Percentiles rank a stretch among this genome's conserved stretches.
Evolutionary conservation across 495 filamentous ascomycete species (phyloP).

Genomic region (Lasiosphaeria hispida): DNA sequence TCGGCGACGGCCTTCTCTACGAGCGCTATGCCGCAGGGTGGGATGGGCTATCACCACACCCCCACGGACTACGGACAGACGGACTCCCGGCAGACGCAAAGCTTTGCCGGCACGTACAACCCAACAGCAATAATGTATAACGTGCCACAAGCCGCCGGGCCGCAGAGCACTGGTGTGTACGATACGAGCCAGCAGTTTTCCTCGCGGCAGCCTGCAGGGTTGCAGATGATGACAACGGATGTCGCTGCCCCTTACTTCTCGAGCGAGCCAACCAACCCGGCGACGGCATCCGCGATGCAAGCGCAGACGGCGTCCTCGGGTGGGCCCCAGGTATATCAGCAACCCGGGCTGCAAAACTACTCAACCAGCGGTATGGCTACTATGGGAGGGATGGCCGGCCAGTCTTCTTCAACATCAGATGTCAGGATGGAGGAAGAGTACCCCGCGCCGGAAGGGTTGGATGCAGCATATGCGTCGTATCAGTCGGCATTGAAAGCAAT

Average conservation of each 20-base stretch:
- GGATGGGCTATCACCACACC: slow-evolving; percentile 51
- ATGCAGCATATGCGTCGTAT: slow-evolving; percentile 72
- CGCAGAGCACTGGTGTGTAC: slow-evolving; percentile 62
- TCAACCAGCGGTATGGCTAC: slow-evolving; percentile 37
- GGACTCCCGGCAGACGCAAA: slow-evolving; percentile 50
- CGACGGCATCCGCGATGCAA: slow-evolving; percentile 50
- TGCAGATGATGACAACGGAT: slow-evolving; percentile 72
- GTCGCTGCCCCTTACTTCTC: slow-evolving; percentile 74
- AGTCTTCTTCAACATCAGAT: slow-evolving; percentile 39
- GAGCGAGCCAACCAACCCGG: slow-evolving; percentile 63
- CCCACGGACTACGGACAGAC: slow-evolving; percentile 46
- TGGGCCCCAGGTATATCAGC: slow-evolving; percentile 50
- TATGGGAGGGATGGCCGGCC: slow-evolving; percentile 41
- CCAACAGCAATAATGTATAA: slow-evolving; percentile 73
- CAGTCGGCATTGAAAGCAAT: slow-evolving; percentile 68
- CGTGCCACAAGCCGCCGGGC: slow-evolving; percentile 64
- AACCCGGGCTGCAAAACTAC: slow-evolving; percentile 47
- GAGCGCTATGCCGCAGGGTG: slow-evolving; percentile 43
- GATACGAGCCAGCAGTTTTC: slow-evolving; percentile 76
- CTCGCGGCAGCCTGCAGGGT: slow-evolving; percentile 73
- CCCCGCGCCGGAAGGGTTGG: slow-evolving; percentile 36
- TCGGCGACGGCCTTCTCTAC: slow-evolving; percentile 46
- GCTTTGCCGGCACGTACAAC: slow-evolving; percentile 48
- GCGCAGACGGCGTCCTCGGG: slow-evolving; percentile 39
- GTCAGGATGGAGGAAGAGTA: slow-evolving; percentile 46